phyloP scores from a whole-genome alignment of 129 eudicot species.

The Mikania micrantha region DNA sequence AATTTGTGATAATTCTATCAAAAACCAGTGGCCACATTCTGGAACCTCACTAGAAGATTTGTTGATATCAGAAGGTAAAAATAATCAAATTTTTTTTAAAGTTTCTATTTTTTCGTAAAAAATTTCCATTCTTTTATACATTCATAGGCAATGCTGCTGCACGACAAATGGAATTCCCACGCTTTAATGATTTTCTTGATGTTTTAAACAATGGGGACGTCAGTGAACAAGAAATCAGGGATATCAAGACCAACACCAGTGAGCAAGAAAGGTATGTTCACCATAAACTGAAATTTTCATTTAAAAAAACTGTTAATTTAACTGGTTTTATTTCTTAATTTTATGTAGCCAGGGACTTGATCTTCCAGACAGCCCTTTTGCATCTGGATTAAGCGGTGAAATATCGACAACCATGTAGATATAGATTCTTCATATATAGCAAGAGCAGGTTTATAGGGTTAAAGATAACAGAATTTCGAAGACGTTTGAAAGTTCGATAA shows the following conservation, averaged over 20 bases:
- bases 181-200: constrained; percentile 38
- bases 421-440: constrained; percentile 30
- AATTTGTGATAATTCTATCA: constrained; percentile 32
- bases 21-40: constrained; percentile 22
- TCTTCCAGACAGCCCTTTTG: constrained; percentile 73
- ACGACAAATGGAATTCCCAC: constrained; percentile 36
- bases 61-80: constrained; percentile 45
- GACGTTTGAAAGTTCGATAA: constrained; percentile 23
- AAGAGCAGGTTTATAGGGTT: constrained; percentile 37
- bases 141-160: constrained; percentile 13
- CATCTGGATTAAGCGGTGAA: constrained; percentile 43
- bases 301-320: not conserved
- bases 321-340: not conserved
- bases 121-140: not conserved
- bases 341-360: constrained; percentile 50
- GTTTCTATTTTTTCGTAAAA: not conserved
- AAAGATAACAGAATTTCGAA: constrained; percentile 21
- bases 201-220: constrained; percentile 39
- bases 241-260: constrained; percentile 30
- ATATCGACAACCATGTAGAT: constrained; percentile 48
- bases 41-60: constrained; percentile 48
- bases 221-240: constrained; percentile 39
- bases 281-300: not conserved
- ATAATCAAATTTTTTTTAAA: not conserved
- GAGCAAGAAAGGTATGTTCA: constrained; percentile 52